Conservation (phyloP, 345 rosid genomes). For the Iberis pinnata region DNA sequence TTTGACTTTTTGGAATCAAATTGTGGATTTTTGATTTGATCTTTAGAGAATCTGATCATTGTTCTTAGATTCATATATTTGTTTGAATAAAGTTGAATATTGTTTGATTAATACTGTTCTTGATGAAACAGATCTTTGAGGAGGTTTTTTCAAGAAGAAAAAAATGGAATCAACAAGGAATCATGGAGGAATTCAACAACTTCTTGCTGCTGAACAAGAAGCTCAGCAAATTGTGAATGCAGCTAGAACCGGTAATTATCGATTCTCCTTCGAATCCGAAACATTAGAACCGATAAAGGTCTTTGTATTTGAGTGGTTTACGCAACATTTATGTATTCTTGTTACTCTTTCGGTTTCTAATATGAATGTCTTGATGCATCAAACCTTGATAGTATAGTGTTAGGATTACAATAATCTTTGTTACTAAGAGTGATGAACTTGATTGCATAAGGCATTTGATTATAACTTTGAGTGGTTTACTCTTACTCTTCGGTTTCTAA, state of each 20-base stretch:
- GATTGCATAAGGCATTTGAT: neutral
- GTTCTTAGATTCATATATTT: no score
- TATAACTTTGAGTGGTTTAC: no score
- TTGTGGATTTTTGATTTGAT: no score
- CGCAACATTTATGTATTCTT: neutral
- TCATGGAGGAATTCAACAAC: slow-evolving; percentile 74
- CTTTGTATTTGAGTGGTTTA: slow-evolving; percentile 1
- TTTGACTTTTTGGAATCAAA: no score
- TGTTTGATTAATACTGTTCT: neutral
- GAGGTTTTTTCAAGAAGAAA: slow-evolving; percentile 9
- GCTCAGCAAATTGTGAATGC: slow-evolving; percentile 76
- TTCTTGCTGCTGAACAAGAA: slow-evolving; percentile 89
- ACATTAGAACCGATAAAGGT: neutral
- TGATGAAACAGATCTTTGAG: slow-evolving; percentile 2
- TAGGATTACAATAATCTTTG: no score
- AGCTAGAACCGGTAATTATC: slow-evolving; percentile 55
- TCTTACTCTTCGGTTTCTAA: no score
- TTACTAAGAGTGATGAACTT: no score
- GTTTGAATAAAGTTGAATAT: no score
- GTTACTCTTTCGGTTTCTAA: neutral
- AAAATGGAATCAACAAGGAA: slow-evolving; percentile 53
- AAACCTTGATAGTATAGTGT: no score
- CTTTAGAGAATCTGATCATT: no score
- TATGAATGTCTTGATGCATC: neutral
- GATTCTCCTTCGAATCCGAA: no score